Base-by-base conservation (phyloP, 1,284 basidiomycete genomes). In the Hypsizygus ulmarius region DNA sequence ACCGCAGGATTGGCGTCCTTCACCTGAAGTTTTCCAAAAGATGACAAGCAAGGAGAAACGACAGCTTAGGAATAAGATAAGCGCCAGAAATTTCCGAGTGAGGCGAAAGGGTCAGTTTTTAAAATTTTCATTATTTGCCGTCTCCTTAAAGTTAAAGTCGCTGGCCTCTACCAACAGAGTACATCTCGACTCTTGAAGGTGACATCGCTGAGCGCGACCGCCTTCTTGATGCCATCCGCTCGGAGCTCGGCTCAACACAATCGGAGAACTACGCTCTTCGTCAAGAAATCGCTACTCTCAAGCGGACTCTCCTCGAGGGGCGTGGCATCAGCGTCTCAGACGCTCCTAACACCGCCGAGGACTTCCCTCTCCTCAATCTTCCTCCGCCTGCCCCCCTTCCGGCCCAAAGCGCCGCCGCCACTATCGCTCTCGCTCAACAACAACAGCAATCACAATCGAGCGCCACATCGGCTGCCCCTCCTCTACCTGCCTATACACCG, bases 21-120 rank as follows among this genome's bases (percentile, higher is more conserved):
- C 84, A 12, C 87, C 93, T 0, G 94, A 97, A 59, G 93, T 96
- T 59, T 97, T 97, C 74, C 88, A 91, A 69, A 97, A 93, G 70
- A 89, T 99, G 77, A 84, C 83, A 14, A 89, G 84, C 64, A 98
- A 97, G 72, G 95, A 98, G 72, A 98, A 98, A 71, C 75, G 96
- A 12, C 96, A 98, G 68, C 75, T 98, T 33, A 73, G 96, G 49
- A 98, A 98, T 75, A 98, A 98, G 82, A 95, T 98, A 54, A 90
- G 87, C 57, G 96, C 96, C 1, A 77, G 95, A 51, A 97, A 96
- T 64, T 97, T 98, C 74, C 78, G 96, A 25, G 91, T 94, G 29
- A 77, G 95, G 38, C 78, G 94, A 68, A 97, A 98, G 75, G 89
- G 90, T 87, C 41, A 52, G 74, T 69, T 11, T 48, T 14, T 39